Evolutionary conservation across 768 basidiomycete species (phyloP).

Genomic region (Boletellus emodensis): DNA sequence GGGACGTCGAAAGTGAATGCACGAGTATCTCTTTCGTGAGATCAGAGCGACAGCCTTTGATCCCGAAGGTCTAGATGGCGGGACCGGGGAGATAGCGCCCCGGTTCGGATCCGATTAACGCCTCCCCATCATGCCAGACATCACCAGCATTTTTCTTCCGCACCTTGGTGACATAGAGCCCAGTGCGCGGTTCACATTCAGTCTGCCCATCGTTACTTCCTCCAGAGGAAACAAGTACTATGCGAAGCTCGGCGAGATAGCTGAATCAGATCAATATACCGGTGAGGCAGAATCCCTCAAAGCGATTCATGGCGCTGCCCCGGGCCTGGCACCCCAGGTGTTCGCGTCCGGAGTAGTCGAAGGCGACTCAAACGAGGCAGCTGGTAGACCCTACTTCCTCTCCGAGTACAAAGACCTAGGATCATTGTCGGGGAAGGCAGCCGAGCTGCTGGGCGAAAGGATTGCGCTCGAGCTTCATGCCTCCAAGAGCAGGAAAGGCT

Average conservation of each 20-base stretch:
- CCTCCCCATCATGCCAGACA: conserved; percentile 15
- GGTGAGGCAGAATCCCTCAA: conserved; percentile 70
- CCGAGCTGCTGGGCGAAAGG: conserved; percentile 50
- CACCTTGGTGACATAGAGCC: conserved; percentile 50
- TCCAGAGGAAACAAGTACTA: conserved; percentile 59
- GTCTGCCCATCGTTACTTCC: conserved; percentile 47
- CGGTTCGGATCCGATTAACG: not conserved
- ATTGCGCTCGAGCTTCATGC: conserved; percentile 65
- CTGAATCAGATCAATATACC: conserved; percentile 58
- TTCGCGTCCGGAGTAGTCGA: conserved; percentile 43
- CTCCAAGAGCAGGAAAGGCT: conserved; percentile 50
- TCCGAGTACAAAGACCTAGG: conserved; percentile 68
- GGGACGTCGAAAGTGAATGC: too few relatives aligned
- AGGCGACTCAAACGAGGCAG: conserved; percentile 24
- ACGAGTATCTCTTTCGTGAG: too few relatives aligned
- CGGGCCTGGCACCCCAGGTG: conserved; percentile 59
- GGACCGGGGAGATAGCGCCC: too few relatives aligned
- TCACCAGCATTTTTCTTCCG: conserved; percentile 34
- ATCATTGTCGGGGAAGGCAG: conserved; percentile 43
- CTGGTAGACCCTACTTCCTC: conserved; percentile 59
- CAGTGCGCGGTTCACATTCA: conserved; percentile 42
- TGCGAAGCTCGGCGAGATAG: conserved; percentile 51
- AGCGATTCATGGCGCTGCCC: conserved; percentile 60
- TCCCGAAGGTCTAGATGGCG: too few relatives aligned
- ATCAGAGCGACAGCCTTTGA: too few relatives aligned